Conservation (phyloP, 805 yeast genomes). For the Hanseniaspora vineae region DNA sequence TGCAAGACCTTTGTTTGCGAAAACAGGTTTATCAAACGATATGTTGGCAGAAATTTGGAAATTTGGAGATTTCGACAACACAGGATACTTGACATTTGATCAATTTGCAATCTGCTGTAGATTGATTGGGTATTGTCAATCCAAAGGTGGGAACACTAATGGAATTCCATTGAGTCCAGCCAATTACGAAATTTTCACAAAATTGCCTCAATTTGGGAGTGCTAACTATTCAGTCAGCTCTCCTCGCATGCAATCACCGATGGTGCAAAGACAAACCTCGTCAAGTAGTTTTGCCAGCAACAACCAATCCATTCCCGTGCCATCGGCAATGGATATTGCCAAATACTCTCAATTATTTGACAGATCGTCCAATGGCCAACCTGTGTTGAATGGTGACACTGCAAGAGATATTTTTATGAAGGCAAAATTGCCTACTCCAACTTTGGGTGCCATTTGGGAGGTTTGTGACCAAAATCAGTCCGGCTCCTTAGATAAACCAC, state of each 20-base stretch:
- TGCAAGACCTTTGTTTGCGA: conserved; percentile 72
- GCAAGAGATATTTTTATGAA: conserved; percentile 82
- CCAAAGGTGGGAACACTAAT: conserved; percentile 29
- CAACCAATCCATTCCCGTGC: conserved; percentile 30
- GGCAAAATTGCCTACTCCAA: conserved; percentile 69
- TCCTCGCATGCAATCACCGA: conserved; percentile 16
- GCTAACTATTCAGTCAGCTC: conserved; percentile 11
- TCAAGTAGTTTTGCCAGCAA: conserved; percentile 5
- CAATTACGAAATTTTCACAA: conserved; percentile 17
- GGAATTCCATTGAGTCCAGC: conserved; percentile 38
- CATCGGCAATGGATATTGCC: conserved; percentile 44
- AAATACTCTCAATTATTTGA: conserved; percentile 63
- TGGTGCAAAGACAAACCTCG: conserved; percentile 3
- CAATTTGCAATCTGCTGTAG: conserved; percentile 84
- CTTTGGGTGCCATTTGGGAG: conserved; percentile 80
- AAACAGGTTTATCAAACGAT: conserved; percentile 69
- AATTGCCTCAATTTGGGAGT: conserved; percentile 34
- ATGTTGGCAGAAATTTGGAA: conserved; percentile 89
- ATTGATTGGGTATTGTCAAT: conserved; percentile 76
- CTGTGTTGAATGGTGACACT: conserved; percentile 54
- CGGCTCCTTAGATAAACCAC: conserved; percentile 61
- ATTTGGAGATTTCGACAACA: conserved; percentile 76
- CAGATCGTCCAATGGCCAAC: conserved; percentile 38
- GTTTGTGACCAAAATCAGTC: conserved; percentile 64
- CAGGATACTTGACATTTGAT: conserved; percentile 68